These are phyloP conservation scores for Lactarius sanguifluus DNA, from an alignment of 768 basidiomycete genomes.

Conservation along the genomic window DNA sequence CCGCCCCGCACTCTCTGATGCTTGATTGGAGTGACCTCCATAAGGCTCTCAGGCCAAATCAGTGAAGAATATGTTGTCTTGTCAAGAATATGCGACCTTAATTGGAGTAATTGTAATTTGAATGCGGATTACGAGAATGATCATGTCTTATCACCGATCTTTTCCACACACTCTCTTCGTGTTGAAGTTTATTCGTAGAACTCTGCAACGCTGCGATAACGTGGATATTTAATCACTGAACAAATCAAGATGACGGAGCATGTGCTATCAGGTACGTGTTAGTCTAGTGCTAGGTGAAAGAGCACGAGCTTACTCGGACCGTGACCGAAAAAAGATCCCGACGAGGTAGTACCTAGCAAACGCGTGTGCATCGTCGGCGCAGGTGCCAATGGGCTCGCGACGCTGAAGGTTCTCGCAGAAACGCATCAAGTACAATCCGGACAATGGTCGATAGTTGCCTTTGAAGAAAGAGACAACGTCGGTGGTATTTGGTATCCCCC, in stretches of 20 bases:
- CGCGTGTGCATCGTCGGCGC: slow-evolving; percentile 72
- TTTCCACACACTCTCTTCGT: background rate
- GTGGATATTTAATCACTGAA: background rate
- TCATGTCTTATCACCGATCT: background rate
- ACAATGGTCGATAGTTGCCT: slow-evolving; percentile 61
- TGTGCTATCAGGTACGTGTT: slow-evolving; percentile 11
- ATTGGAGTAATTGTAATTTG: background rate
- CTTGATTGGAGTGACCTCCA: background rate
- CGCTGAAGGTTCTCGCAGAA: slow-evolving; percentile 64
- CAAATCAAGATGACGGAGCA: slow-evolving; percentile 9
- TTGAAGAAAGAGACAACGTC: slow-evolving; percentile 61
- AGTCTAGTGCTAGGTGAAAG: background rate
- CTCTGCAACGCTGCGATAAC: background rate
- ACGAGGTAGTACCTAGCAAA: slow-evolving; percentile 26
- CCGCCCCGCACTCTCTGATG: background rate
- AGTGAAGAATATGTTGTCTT: no score
- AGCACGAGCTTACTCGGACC: background rate
- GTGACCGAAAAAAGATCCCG: background rate
- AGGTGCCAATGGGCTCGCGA: slow-evolving; percentile 72
- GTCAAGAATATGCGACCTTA: no score
- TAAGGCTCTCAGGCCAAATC: background rate
- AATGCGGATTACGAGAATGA: background rate
- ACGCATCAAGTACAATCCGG: slow-evolving; percentile 54
- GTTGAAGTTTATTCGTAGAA: background rate
- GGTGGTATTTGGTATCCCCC: slow-evolving; percentile 74